phyloP scores from a whole-genome alignment of 1,284 basidiomycete genomes.

The Anthracocystis walkeri region DNA sequence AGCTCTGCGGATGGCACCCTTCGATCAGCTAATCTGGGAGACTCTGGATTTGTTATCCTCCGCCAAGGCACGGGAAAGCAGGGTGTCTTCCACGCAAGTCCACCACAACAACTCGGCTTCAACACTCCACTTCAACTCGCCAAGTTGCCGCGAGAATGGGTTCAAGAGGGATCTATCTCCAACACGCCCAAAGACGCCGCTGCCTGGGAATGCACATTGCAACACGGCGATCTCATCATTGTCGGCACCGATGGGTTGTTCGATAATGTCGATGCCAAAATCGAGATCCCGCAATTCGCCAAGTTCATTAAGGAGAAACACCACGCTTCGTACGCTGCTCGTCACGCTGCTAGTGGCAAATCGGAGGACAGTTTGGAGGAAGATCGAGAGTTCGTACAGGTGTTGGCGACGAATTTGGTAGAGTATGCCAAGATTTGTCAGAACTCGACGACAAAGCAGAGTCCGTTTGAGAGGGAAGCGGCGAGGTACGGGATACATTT shows the following conservation, averaged over 20 bases:
- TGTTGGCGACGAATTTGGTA: slow-evolving; percentile 57
- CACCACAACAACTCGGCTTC: slow-evolving; percentile 65
- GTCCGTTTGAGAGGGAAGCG: slow-evolving; percentile 70
- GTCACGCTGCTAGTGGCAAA: slow-evolving; percentile 5
- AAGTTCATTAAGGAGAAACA: slow-evolving; percentile 67
- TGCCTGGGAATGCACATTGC: slow-evolving; percentile 49
- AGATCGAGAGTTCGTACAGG: slow-evolving; percentile 58
- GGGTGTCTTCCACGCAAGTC: slow-evolving; percentile 57
- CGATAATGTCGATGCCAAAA: slow-evolving; percentile 83
- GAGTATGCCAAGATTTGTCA: slow-evolving; percentile 57
- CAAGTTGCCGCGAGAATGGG: slow-evolving; percentile 59
- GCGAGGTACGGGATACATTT: slow-evolving; percentile 67
- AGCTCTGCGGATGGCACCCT: slow-evolving; percentile 81
- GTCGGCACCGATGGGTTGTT: slow-evolving; percentile 84
- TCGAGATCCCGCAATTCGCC: slow-evolving; percentile 70
- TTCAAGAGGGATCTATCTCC: slow-evolving; percentile 53
- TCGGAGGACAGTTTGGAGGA: slow-evolving; percentile 43
- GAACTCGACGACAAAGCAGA: slow-evolving; percentile 77
- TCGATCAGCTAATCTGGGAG: slow-evolving; percentile 87
- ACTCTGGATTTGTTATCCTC: slow-evolving; percentile 85
- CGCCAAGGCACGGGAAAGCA: slow-evolving; percentile 59
- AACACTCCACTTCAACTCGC: slow-evolving; percentile 68
- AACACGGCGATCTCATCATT: slow-evolving; percentile 65
- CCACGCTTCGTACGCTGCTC: slow-evolving; percentile 40
- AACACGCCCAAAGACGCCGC: slow-evolving; percentile 62